These are phyloP conservation scores for Populus hybrid DNA, from an alignment of 441 rosid species.

Conservation along the genomic window DNA sequence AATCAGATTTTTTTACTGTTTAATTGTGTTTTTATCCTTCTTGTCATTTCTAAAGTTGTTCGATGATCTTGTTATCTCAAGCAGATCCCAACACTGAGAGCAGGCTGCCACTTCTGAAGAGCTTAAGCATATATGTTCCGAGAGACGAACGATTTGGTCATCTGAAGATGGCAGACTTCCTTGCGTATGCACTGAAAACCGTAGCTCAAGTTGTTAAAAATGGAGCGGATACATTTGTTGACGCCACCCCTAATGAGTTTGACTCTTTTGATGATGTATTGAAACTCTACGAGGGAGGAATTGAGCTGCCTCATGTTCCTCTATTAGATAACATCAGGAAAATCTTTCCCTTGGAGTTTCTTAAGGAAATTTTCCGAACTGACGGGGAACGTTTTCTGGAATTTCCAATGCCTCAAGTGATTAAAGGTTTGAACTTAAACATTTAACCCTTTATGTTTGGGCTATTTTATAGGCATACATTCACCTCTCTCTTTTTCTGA, in stretches of 20 bases:
- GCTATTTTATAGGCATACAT: not conserved
- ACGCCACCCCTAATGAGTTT: slow-evolving; percentile 49
- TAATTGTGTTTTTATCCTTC: not conserved
- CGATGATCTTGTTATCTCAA: not conserved
- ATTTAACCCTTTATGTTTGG: not conserved
- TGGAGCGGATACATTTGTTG: slow-evolving; percentile 36
- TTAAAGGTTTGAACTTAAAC: slow-evolving; percentile 39
- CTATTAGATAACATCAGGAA: slow-evolving; percentile 36
- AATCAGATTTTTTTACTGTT: not conserved
- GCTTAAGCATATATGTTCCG: slow-evolving; percentile 60
- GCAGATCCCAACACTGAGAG: slow-evolving; percentile 57
- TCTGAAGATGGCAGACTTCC: slow-evolving; percentile 62
- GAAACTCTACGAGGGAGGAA: slow-evolving; percentile 54
- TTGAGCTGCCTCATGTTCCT: slow-evolving; percentile 36
- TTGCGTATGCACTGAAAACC: slow-evolving; percentile 50
- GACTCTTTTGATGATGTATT: slow-evolving; percentile 51
- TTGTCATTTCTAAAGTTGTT: not conserved
- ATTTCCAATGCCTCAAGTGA: slow-evolving; percentile 60
- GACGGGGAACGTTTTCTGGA: slow-evolving; percentile 43
- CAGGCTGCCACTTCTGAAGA: slow-evolving; percentile 42
- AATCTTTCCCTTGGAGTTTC: slow-evolving; percentile 51
- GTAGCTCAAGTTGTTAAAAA: slow-evolving; percentile 46
- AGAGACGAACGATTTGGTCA: slow-evolving; percentile 75
- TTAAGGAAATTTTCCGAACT: slow-evolving; percentile 46
- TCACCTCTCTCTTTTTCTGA: not conserved